phyloP scores from a whole-genome alignment of 495 filamentous ascomycete species.

The Aspergillus egyptiacus region DNA sequence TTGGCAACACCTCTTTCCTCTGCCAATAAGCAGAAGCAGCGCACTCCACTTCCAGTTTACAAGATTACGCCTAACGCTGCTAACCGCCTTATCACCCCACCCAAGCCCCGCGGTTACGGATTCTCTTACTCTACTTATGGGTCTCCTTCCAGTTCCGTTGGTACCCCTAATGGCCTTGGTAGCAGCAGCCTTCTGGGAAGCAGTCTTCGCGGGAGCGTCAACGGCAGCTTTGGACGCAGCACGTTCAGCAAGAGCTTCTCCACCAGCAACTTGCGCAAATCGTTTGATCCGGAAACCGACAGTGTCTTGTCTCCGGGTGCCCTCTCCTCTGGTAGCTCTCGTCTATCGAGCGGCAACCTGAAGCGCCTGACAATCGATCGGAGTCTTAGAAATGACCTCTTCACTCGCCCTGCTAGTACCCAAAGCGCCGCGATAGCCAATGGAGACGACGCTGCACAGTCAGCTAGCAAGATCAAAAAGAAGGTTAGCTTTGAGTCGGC shows the following conservation, averaged over 20 bases:
- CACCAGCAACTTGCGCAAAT: constrained; percentile 61
- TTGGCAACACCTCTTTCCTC: constrained; percentile 80
- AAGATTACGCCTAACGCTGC: constrained; percentile 78
- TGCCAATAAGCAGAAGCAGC: constrained; percentile 64
- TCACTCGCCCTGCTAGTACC: constrained; percentile 43
- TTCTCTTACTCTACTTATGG: constrained; percentile 88
- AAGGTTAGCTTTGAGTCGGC: constrained; percentile 82
- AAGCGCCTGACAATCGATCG: constrained; percentile 90
- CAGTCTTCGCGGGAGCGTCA: constrained; percentile 33
- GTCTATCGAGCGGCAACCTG: constrained; percentile 60
- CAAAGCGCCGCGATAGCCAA: constrained; percentile 45
- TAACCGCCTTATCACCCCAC: constrained; percentile 72
- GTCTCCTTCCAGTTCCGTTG: constrained; percentile 65
- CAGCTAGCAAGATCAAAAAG: constrained; percentile 57
- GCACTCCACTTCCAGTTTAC: constrained; percentile 74
- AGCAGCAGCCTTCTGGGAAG: constrained; percentile 62
- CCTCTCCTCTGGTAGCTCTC: constrained; percentile 63
- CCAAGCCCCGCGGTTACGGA: constrained; percentile 70
- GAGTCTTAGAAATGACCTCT: constrained; percentile 71
- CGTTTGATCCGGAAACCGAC: constrained; percentile 60
- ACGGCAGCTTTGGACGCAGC: constrained; percentile 57
- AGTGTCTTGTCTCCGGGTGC: constrained; percentile 83
- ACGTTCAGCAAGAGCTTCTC: constrained; percentile 56
- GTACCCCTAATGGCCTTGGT: constrained; percentile 61
- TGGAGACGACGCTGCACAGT: constrained; percentile 37